These are phyloP conservation scores for Triticum timopheevii DNA, from an alignment of 176 grass and related monocot species.

Conservation along the genomic window DNA sequence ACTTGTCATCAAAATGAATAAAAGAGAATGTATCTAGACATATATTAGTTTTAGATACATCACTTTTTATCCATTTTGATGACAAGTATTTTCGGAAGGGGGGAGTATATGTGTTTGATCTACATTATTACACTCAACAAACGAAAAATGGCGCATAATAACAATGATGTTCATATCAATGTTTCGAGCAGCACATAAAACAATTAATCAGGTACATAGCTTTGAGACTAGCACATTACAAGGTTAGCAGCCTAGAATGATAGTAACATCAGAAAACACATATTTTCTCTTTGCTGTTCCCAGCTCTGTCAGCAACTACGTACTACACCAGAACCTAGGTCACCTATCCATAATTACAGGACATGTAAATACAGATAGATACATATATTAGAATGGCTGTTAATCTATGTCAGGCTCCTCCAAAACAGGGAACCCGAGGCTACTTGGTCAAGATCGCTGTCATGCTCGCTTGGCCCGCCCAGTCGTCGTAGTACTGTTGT, in stretches of 20 bases:
- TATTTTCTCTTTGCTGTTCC: background rate
- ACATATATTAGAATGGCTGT: constrained; percentile 37
- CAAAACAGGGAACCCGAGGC: background rate
- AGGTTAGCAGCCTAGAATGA: constrained; percentile 24
- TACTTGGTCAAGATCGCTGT: constrained; percentile 45
- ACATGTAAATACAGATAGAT: constrained; percentile 50
- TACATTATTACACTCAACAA: no score
- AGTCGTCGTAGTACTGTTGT: constrained; percentile 48
- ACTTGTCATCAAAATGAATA: no score
- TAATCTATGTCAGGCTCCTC: constrained; percentile 40
- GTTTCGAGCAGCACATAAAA: background rate
- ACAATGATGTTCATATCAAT: no score
- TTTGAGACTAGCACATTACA: constrained; percentile 10
- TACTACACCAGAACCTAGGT: constrained; percentile 26
- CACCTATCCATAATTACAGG: constrained; percentile 45
- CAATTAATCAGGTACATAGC: background rate
- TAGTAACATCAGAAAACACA: constrained; percentile 16
- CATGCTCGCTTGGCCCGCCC: constrained; percentile 49
- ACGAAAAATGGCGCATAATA: no score
- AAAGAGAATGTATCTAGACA: no score
- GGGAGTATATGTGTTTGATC: no score
- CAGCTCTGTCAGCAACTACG: constrained; percentile 32
- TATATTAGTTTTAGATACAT: no score
- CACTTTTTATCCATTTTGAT: no score
- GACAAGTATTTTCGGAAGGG: no score